Evolutionary conservation across 2,329 filamentous ascomycete genomes (phyloP).

Genomic region (Didymella segeticola): DNA sequence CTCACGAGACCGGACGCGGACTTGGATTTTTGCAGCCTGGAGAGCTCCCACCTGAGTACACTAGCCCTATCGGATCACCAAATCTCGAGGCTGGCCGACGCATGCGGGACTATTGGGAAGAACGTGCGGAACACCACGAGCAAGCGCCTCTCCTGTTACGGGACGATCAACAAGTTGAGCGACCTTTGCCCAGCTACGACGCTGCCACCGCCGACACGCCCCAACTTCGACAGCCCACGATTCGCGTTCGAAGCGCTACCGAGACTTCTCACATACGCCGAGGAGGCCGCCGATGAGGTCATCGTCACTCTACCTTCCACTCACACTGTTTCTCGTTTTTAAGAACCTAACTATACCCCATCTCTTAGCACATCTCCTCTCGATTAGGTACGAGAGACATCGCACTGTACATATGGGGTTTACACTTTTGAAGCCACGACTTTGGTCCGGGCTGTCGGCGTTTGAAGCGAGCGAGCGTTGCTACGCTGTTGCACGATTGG

Average conservation of each 20-base stretch:
- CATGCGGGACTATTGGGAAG: slow-evolving; percentile 54
- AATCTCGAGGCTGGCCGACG: slow-evolving; percentile 59
- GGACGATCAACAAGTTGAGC: slow-evolving; percentile 51
- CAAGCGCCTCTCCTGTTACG: slow-evolving; percentile 55
- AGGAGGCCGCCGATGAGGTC: slow-evolving; percentile 23
- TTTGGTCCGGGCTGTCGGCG: slow-evolving; percentile 23
- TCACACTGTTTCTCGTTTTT: slow-evolving; percentile 22
- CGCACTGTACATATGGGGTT: slow-evolving; percentile 21
- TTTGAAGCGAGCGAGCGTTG: slow-evolving; percentile 27
- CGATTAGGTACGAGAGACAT: slow-evolving; percentile 6
- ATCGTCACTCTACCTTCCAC: slow-evolving; percentile 14
- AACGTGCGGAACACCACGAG: slow-evolving; percentile 52
- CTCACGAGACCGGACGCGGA: slow-evolving; percentile 35
- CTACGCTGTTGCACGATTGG: slow-evolving; percentile 12
- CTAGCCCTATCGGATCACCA: slow-evolving; percentile 52
- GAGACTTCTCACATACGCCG: slow-evolving; percentile 27
- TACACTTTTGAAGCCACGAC: slow-evolving; percentile 14
- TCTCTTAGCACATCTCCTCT: slow-evolving; percentile 30
- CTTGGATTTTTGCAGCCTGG: slow-evolving; percentile 45
- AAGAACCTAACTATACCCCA: slow-evolving; percentile 34
- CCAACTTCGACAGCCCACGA: slow-evolving; percentile 29
- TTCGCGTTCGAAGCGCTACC: slow-evolving; percentile 35
- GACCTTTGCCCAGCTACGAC: slow-evolving; percentile 81
- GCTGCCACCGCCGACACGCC: slow-evolving; percentile 76
- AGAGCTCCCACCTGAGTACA: slow-evolving; percentile 59